Base-by-base conservation (phyloP, 2,329 filamentous ascomycete species). In the Daldinia sp. region DNA sequence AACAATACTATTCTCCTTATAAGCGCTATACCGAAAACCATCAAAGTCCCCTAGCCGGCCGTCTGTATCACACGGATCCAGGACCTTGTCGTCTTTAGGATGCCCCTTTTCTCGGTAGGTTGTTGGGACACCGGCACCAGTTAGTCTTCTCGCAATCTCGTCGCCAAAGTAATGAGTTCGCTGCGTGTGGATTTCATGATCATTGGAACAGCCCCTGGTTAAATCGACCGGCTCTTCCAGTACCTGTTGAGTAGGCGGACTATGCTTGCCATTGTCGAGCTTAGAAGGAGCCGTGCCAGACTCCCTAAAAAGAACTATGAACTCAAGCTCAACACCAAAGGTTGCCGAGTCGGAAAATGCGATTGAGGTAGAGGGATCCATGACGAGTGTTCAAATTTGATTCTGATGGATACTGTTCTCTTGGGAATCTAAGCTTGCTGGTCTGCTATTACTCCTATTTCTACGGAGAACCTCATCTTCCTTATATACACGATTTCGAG, bases 301-400 rank as follows among this genome's bases (percentile, higher is more conserved):
- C 23, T 63, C 58, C 34, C 58, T 63, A 17, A 65, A 59, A 30
- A 63, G 57, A 9, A 58, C 25, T 19, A 68, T 27, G 47, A 68
- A 66, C 27, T 68, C 65, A 3, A 68, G 49, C 57, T 68, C 65
- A 19, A 61, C 61, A 13, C 65, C 65, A 25, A 68, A 66, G 32
- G 65, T 68, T 29, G 56, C 62, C 9, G 21, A n/a, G 23, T 45
- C 29, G n/a, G 41, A 34, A 35, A 67, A 58, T 21, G 6, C 8
- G 8, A 1, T n/a, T 6, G 13, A 13, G 11, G 10, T 23, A 2
- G 35, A 37, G n/a, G n/a, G 5, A 15, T 50, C 19, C 58, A 65
- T 65, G 32, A 41, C 13, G 25, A 30, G 4, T 23, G 13, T 32
- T 23, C 9, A 3, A 39, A 10, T 19, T 30, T 23, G 37, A 48